phyloP scores from a whole-genome alignment of 2,329 filamentous ascomycete species.

The Pseudocercospora macadamiae region DNA sequence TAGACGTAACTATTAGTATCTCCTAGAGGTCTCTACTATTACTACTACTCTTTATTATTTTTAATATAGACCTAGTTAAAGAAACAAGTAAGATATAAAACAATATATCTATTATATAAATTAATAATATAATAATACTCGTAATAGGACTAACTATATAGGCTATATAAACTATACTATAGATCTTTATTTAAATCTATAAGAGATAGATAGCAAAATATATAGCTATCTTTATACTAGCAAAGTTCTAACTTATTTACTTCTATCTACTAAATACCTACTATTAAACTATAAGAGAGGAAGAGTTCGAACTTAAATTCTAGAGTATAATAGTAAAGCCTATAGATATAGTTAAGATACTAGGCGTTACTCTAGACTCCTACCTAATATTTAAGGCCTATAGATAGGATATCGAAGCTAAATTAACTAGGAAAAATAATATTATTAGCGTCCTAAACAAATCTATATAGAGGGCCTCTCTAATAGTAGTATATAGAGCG shows the following conservation, averaged over 20 bases:
- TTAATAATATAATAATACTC: background rate
- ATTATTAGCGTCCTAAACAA: background rate
- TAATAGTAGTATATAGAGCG: background rate
- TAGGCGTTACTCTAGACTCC: background rate
- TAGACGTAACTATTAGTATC: too few relatives aligned
- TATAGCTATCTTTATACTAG: background rate
- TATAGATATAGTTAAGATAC: background rate
- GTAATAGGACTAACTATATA: background rate
- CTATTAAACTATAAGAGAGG: background rate
- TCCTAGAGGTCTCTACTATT: background rate
- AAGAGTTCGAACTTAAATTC: background rate
- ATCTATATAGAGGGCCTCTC: background rate
- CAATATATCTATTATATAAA: too few relatives aligned
- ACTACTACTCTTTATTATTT: background rate
- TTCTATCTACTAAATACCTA: background rate
- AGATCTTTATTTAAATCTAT: background rate
- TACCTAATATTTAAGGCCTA: background rate
- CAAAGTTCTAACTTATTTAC: background rate
- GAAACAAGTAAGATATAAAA: background rate
- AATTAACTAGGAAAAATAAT: too few relatives aligned
- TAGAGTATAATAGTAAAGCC: background rate
- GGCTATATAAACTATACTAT: background rate
- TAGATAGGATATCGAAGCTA: background rate
- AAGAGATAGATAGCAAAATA: background rate
- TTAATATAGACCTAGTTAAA: background rate